Evolutionary conservation across 176 grass and related monocot genomes (phyloP).

Genomic region (Guadua angustifolia): DNA sequence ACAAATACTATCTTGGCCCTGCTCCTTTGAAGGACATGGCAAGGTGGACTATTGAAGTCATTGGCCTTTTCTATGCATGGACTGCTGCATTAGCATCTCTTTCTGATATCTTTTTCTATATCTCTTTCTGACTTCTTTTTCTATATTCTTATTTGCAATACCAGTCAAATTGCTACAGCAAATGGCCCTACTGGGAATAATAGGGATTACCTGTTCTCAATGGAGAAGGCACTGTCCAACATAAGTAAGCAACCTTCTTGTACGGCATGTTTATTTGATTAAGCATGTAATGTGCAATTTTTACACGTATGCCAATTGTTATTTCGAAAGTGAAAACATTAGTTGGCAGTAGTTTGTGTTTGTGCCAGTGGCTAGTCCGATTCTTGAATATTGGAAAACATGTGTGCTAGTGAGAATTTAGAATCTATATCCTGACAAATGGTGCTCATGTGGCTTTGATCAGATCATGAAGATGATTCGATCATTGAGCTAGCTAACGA

Average conservation of each 20-base stretch:
- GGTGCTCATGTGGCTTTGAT: neutral
- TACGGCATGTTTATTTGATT: neutral
- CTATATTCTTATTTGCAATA: slow-evolving; percentile 21
- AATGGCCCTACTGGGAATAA: slow-evolving; percentile 86
- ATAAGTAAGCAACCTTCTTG: slow-evolving; percentile 59
- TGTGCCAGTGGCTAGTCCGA: neutral
- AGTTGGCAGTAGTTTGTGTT: neutral
- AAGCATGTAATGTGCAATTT: neutral
- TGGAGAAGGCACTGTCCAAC: slow-evolving; percentile 86
- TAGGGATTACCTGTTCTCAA: slow-evolving; percentile 91
- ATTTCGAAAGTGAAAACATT: neutral
- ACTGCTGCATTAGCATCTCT: neutral
- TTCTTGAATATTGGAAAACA: slow-evolving; percentile 2
- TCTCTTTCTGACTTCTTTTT: slow-evolving; percentile 28
- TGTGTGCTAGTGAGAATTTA: neutral
- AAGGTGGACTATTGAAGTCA: slow-evolving; percentile 46
- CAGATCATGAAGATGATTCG: slow-evolving; percentile 78
- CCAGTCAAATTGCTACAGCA: slow-evolving; percentile 94
- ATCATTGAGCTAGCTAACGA: slow-evolving; percentile 65
- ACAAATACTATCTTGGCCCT: slow-evolving; percentile 94
- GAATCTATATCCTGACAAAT: slow-evolving; percentile 21
- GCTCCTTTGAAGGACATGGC: slow-evolving; percentile 89
- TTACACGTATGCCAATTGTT: slow-evolving; percentile 1
- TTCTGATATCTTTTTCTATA: slow-evolving; percentile 29
- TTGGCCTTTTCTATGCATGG: neutral